Conservation (phyloP, 805 yeast genomes). For the Suhomyces sp. region DNA sequence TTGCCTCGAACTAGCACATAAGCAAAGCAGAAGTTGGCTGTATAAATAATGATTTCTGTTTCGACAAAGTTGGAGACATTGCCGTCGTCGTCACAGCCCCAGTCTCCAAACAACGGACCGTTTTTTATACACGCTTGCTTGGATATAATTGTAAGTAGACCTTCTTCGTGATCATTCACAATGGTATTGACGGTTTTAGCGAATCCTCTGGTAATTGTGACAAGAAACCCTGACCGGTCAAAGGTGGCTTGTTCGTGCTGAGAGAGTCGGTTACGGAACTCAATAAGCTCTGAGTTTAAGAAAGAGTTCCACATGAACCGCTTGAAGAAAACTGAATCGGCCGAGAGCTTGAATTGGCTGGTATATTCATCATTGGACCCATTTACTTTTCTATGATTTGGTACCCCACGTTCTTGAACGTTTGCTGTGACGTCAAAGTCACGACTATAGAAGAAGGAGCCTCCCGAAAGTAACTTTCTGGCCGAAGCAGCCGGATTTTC, state of each 20-base stretch:
- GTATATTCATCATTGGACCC: background rate
- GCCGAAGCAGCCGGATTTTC: slow-evolving; percentile 46
- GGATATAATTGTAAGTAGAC: slow-evolving; percentile 47
- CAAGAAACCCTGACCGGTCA: slow-evolving; percentile 47
- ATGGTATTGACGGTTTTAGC: slow-evolving; percentile 43
- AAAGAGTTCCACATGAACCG: slow-evolving; percentile 53
- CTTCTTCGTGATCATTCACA: slow-evolving; percentile 29
- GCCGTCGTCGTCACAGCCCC: slow-evolving; percentile 58
- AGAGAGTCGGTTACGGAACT: slow-evolving; percentile 44
- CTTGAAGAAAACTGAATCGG: slow-evolving; percentile 41
- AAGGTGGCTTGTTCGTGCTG: slow-evolving; percentile 38
- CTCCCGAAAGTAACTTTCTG: slow-evolving; percentile 42
- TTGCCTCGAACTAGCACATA: slow-evolving; percentile 51
- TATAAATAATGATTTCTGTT: slow-evolving; percentile 47
- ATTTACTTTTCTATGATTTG: slow-evolving; percentile 3
- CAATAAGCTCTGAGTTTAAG: slow-evolving; percentile 44
- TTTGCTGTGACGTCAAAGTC: slow-evolving; percentile 46
- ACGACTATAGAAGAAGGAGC: slow-evolving; percentile 48
- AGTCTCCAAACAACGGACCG: slow-evolving; percentile 54
- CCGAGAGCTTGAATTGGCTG: slow-evolving; percentile 21
- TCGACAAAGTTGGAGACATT: slow-evolving; percentile 51
- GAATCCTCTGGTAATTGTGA: slow-evolving; percentile 50
- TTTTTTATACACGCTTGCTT: slow-evolving; percentile 48
- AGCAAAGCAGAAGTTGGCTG: slow-evolving; percentile 39
- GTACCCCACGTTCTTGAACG: slow-evolving; percentile 44